These are phyloP conservation scores for Prunus padus DNA, from an alignment of 306 rosid genomes.

Conservation along the genomic window DNA sequence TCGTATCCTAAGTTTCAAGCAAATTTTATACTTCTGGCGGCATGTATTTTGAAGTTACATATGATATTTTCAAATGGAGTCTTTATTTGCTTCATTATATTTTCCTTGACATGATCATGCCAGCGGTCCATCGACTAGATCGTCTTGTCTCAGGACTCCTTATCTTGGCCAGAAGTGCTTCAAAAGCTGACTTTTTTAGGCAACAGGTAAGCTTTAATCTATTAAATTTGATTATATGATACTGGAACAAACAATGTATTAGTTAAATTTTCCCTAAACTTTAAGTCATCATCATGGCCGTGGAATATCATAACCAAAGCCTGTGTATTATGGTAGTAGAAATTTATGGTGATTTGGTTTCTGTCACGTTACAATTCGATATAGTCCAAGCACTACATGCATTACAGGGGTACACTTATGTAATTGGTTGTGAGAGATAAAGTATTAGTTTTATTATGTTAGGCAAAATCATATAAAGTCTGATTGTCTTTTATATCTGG, in stretches of 20 bases:
- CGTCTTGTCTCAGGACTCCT: conserved; percentile 97
- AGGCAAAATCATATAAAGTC: neutral
- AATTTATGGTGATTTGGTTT: neutral
- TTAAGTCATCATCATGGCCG: neutral
- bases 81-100: conserved; percentile 21
- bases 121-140: conserved; percentile 90
- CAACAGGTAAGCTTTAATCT: conserved; percentile 59
- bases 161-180: conserved; percentile 84
- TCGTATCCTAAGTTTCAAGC: conserved; percentile 61
- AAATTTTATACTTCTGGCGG: conserved; percentile 11
- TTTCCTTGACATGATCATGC: conserved; percentile 59
- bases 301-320: neutral
- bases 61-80: neutral
- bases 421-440: too few species aligned
- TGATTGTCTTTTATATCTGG: neutral
- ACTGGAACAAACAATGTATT: neutral
- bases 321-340: neutral
- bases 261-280: neutral
- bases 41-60: neutral
- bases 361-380: neutral
- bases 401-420: too few species aligned
- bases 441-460: neutral
- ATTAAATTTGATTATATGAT: neutral
- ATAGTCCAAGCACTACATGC: too few species aligned
- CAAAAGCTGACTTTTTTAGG: conserved; percentile 80